Evolutionary conservation across 1,284 basidiomycete species (phyloP).

Genomic region (Ceratobasidium sp.): DNA sequence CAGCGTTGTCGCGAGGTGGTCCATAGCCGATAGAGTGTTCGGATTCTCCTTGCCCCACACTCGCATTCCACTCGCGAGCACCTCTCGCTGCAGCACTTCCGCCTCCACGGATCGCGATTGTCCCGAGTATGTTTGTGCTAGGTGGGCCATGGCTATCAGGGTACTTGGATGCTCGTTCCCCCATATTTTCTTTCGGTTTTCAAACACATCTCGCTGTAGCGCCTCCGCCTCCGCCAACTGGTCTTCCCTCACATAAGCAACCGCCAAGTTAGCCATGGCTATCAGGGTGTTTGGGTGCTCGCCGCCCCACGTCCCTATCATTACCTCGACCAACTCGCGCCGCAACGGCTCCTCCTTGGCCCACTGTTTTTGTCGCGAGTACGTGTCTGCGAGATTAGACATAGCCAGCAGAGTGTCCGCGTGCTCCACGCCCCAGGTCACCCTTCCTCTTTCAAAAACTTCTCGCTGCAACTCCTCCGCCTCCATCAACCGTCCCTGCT

Average conservation of each 20-base stretch:
- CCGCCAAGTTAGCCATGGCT: neutral
- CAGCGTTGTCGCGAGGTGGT: neutral
- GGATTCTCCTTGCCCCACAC: constrained; percentile 3
- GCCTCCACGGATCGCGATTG: neutral
- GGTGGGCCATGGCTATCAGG: neutral
- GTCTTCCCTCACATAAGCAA: neutral
- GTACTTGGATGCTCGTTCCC: neutral
- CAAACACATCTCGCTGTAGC: neutral
- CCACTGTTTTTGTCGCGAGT: neutral
- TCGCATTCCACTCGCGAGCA: neutral
- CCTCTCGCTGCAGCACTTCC: neutral
- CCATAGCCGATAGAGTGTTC: neutral
- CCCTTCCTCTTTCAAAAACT: neutral
- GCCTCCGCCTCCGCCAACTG: neutral
- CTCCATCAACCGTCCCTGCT: neutral
- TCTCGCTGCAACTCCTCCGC: neutral
- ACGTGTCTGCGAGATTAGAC: neutral
- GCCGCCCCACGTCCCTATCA: neutral
- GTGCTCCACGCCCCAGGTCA: neutral
- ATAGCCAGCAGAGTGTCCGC: neutral
- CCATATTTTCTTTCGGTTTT: neutral
- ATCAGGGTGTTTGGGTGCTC: neutral
- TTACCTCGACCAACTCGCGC: neutral
- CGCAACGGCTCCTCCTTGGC: neutral
- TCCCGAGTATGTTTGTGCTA: neutral